A percentile compares a stretch with the other conserved stretches of the same genome.
phyloP scores from a whole-genome alignment of 129 eudicot species.

The Chrysanthemum lavandulifolium region DNA sequence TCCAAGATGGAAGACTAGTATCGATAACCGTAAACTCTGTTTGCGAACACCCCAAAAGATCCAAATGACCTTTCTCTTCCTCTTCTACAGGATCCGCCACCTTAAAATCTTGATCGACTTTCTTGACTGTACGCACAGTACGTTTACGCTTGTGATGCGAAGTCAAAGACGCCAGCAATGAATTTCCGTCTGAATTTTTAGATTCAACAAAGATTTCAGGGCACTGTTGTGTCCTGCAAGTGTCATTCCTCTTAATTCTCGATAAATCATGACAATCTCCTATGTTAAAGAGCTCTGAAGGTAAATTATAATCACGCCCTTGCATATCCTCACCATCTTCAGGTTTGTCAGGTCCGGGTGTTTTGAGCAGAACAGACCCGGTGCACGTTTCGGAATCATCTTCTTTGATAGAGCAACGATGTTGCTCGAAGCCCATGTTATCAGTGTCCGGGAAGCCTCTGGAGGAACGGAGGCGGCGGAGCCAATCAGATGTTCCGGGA shows the following conservation, averaged over 20 bases:
- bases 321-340: constrained; percentile 28
- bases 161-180: constrained; percentile 13
- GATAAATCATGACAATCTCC: constrained; percentile 5
- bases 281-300: too few relatives aligned
- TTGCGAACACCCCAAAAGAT: constrained; percentile 52
- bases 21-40: constrained; percentile 68
- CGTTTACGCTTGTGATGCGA: constrained; percentile 15
- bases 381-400: constrained; percentile 14
- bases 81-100: constrained; percentile 18
- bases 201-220: constrained; percentile 44
- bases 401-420: constrained; percentile 30
- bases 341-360: constrained; percentile 3
- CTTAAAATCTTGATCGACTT: constrained; percentile 11
- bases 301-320: constrained; percentile 23
- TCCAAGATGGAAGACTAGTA: constrained; percentile 67
- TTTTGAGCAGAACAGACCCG: constrained; percentile 7
- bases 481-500: constrained; percentile 45
- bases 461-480: constrained; percentile 71
- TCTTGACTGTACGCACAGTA: constrained; percentile 27
- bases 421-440: constrained; percentile 41
- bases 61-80: constrained; percentile 31
- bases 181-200: constrained; percentile 15
- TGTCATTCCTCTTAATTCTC: constrained; percentile 26
- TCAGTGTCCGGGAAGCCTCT: constrained; percentile 53
- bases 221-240: constrained; percentile 53